A percentile compares a stretch with the other conserved stretches of the same genome.
These are phyloP conservation scores for Herpetospermum pedunculosum DNA, from an alignment of 306 rosid genomes.

Conservation along the genomic window DNA sequence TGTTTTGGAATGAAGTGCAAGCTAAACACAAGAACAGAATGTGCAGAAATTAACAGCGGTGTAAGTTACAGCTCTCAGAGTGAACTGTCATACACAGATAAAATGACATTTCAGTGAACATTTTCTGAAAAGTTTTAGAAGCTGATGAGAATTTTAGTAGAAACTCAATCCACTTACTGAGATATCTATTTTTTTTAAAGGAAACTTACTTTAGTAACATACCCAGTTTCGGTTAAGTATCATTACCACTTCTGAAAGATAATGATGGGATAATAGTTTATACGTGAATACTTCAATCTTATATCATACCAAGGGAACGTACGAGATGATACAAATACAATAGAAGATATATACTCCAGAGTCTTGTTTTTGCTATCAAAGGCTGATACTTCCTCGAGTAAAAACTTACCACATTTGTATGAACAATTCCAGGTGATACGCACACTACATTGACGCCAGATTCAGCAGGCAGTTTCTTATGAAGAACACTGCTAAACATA, in stretches of 20 bases:
- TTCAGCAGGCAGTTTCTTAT: constrained; percentile 74
- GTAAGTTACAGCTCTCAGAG: not conserved
- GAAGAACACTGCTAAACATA: constrained; percentile 87
- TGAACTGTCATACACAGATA: not conserved
- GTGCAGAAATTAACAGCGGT: not conserved
- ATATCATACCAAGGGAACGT: not conserved
- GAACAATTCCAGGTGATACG: constrained; percentile 95
- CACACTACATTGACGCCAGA: constrained; percentile 63
- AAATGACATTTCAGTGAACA: not conserved
- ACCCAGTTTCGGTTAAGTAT: not conserved
- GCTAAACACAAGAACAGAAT: not conserved
- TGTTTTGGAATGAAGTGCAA: not conserved
- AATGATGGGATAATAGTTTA: not conserved
- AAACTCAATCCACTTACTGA: not conserved
- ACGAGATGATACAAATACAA: not conserved
- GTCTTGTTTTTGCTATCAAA: not conserved
- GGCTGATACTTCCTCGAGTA: constrained; percentile 1
- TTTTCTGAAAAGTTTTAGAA: not conserved
- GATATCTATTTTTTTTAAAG: too few relatives aligned
- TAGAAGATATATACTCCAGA: not conserved
- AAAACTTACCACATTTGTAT: constrained; percentile 83
- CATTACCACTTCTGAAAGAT: not conserved
- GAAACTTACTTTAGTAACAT: not conserved
- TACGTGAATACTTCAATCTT: not conserved
- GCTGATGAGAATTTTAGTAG: not conserved